These are phyloP conservation scores for Cladosporium sp. DNA, from an alignment of 2,329 filamentous ascomycete genomes.

Conservation along the genomic window DNA sequence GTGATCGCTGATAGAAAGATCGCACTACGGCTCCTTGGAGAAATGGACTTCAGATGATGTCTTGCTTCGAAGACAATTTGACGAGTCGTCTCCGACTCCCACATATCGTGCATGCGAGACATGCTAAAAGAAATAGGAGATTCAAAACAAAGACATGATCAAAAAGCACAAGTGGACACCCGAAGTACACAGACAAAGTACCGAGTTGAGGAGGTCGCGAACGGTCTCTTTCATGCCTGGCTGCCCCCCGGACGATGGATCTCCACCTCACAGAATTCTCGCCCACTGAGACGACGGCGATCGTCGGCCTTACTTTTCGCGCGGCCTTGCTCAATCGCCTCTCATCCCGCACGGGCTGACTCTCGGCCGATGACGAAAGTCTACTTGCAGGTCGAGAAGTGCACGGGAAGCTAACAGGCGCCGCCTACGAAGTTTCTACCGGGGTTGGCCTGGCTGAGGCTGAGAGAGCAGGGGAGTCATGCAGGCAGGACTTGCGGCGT, in stretches of 20 bases:
- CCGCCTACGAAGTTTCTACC: too few species aligned
- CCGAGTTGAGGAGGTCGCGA: conserved; percentile 3
- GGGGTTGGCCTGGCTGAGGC: background rate
- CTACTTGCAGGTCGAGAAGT: background rate
- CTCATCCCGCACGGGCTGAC: background rate
- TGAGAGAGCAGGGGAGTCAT: too few species aligned
- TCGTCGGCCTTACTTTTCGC: conserved; percentile 11
- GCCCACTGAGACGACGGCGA: background rate
- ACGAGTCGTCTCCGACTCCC: too few species aligned
- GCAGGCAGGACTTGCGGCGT: background rate
- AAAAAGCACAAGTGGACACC: conserved; percentile 1
- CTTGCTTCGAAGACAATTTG: too few species aligned
- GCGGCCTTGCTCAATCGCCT: background rate
- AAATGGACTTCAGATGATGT: too few species aligned
- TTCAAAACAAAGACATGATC: background rate
- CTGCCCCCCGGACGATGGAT: too few species aligned
- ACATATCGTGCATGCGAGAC: too few species aligned
- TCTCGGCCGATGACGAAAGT: conserved; percentile 12
- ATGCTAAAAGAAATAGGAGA: background rate
- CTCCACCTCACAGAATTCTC: background rate
- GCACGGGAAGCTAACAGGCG: too few species aligned
- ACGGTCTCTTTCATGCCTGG: background rate
- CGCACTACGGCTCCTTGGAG: too few species aligned
- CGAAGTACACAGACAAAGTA: background rate
- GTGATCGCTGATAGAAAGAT: too few species aligned